Percentiles rank a stretch among this genome's conserved stretches.
phyloP scores from a whole-genome alignment of 306 rosid species.

The Macrotyloma uniflorum region DNA sequence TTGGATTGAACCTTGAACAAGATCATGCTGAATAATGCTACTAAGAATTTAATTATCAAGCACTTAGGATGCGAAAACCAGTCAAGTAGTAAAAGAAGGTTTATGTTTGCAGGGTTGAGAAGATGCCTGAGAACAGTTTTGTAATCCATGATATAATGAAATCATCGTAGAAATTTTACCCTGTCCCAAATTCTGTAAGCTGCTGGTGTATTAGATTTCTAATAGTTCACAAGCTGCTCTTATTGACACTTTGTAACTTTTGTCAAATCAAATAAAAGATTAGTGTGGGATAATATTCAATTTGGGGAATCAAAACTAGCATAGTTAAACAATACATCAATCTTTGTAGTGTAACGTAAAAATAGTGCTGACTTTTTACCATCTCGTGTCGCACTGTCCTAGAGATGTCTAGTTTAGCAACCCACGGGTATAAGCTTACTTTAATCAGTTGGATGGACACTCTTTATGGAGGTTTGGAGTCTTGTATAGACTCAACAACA shows the following conservation, averaged over 20 bases:
- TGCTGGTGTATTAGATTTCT: not conserved
- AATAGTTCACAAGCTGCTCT: not conserved
- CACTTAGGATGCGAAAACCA: not conserved
- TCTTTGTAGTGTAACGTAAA: not conserved
- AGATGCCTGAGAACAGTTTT: not conserved
- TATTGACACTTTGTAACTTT: not conserved
- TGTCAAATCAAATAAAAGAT: constrained; percentile 3
- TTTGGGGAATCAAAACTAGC: not conserved
- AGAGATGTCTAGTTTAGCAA: not conserved
- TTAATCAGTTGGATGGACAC: not conserved
- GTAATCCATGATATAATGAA: constrained; percentile 15
- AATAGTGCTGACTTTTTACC: not conserved
- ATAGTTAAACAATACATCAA: constrained; percentile 15
- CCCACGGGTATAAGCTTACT: not conserved
- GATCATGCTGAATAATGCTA: not conserved
- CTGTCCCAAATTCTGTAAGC: not conserved
- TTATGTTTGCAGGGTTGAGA: not conserved
- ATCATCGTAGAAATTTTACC: constrained; percentile 5
- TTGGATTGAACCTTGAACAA: constrained; percentile 10
- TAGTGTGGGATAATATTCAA: not conserved
- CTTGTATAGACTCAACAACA: constrained; percentile 17
- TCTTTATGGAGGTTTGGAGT: constrained; percentile 10
- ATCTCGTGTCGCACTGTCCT: not conserved
- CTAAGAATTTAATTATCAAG: not conserved
- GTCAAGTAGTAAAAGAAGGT: not conserved